Conservation (phyloP, 208 protist genomes). For the Crithidia expoeki region DNA sequence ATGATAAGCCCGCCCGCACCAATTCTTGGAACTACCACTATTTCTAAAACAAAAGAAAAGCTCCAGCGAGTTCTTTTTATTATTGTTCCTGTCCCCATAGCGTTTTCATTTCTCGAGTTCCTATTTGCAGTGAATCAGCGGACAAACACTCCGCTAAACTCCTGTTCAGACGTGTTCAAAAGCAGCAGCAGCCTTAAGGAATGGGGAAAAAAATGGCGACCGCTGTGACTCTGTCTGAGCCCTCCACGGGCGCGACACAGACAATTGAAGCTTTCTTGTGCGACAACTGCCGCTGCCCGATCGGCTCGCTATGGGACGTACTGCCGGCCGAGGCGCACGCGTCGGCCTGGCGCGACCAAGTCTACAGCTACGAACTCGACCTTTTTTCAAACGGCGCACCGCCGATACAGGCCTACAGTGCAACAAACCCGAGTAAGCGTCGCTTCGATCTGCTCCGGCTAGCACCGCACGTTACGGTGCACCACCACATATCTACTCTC, state of each 20-base stretch:
- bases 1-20: too few relatives aligned
- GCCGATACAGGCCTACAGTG: constrained; percentile 77
- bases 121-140: too few relatives aligned
- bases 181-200: too few relatives aligned
- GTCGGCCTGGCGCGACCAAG: constrained; percentile 51
- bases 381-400: constrained; percentile 49
- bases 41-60: too few relatives aligned
- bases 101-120: too few relatives aligned
- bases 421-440: constrained; percentile 63
- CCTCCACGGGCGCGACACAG: neutral
- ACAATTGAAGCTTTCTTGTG: constrained; percentile 58
- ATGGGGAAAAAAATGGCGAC: neutral
- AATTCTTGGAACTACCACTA: too few relatives aligned
- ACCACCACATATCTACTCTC: too few relatives aligned
- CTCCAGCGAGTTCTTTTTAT: too few relatives aligned
- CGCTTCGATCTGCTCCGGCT: constrained; percentile 83
- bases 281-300: constrained; percentile 47
- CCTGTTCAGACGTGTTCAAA: too few relatives aligned
- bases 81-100: too few relatives aligned
- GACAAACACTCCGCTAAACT: too few relatives aligned
- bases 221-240: neutral
- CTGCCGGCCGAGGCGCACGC: constrained; percentile 34
- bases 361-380: constrained; percentile 81
- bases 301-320: constrained; percentile 54
- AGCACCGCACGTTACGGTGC: constrained; percentile 24